A percentile compares a stretch with the other conserved stretches of the same genome.
These are phyloP conservation scores for Teratosphaeria pseudoeucalypti DNA, from an alignment of 2,329 filamentous ascomycete genomes.

Conservation along the genomic window DNA sequence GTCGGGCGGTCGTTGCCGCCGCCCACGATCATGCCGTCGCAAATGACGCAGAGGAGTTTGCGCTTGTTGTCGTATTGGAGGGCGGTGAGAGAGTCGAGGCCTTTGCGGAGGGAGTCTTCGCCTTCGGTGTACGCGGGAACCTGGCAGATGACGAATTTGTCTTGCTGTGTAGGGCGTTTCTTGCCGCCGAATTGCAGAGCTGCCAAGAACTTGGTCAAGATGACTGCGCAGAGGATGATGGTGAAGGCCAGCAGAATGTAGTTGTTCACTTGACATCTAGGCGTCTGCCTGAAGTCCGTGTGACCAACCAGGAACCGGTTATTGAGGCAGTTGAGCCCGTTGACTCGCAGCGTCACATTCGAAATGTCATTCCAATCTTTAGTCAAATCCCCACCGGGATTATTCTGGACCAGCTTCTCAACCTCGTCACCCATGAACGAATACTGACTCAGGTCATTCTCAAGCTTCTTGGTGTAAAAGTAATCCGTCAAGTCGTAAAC, in stretches of 20 bases:
- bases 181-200: slow-evolving; percentile 91
- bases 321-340: slow-evolving; percentile 70
- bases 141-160: slow-evolving; percentile 98
- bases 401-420: slow-evolving; percentile 57
- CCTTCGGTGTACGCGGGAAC: slow-evolving; percentile 97
- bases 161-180: slow-evolving; percentile 76
- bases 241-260: slow-evolving; percentile 82
- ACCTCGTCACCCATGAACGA: slow-evolving; percentile 63
- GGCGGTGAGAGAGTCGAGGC: slow-evolving; percentile 85
- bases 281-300: slow-evolving; percentile 68
- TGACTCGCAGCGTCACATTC: slow-evolving; percentile 44
- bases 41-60: slow-evolving; percentile 92
- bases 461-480: slow-evolving; percentile 60
- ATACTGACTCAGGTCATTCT: slow-evolving; percentile 47
- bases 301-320: slow-evolving; percentile 75
- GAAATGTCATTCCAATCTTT: slow-evolving; percentile 49
- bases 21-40: slow-evolving; percentile 94
- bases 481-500: slow-evolving; percentile 92
- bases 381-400: slow-evolving; percentile 72
- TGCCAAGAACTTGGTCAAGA: slow-evolving; percentile 79
- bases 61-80: slow-evolving; percentile 97
- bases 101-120: slow-evolving; percentile 87
- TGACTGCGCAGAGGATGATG: slow-evolving; percentile 70
- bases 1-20: slow-evolving; percentile 93
- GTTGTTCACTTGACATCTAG: slow-evolving; percentile 78